Evolutionary conservation across 495 filamentous ascomycete genomes (phyloP).

Genomic region (Parathielavia appendiculata): DNA sequence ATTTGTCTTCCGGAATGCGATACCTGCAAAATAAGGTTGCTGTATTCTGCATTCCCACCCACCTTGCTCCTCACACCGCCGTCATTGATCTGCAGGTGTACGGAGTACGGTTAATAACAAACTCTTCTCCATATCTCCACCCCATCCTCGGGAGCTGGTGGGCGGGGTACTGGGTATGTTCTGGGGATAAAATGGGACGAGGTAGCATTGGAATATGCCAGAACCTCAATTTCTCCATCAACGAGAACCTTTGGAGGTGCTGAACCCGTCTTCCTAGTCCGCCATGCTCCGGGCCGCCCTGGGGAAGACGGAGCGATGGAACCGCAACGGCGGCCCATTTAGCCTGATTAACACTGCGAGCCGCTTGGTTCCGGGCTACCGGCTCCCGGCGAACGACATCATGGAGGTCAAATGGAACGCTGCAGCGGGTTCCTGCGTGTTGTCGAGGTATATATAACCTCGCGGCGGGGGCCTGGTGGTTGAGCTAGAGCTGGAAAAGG

Average conservation of each 20-base stretch:
- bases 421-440: constrained; percentile 22
- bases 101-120: neutral
- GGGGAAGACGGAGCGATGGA: constrained; percentile 9
- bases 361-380: constrained; percentile 18
- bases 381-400: constrained; percentile 5
- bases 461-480: neutral
- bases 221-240: constrained; percentile 11
- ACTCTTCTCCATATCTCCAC: constrained; percentile 8
- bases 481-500: neutral
- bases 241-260: constrained; percentile 19
- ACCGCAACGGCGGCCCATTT: constrained; percentile 15
- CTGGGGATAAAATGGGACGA: constrained; percentile 2
- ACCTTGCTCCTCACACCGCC: neutral
- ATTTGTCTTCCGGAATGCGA: neutral
- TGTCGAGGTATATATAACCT: constrained; percentile 11
- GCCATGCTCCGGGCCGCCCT: constrained; percentile 3
- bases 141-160: constrained; percentile 9
- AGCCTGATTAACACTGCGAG: constrained; percentile 21
- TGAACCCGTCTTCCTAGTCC: neutral
- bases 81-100: neutral
- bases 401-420: constrained; percentile 9
- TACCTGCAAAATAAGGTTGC: neutral
- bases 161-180: constrained; percentile 13
- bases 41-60: neutral
- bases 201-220: constrained; percentile 13